Conservation (phyloP, 163 green algal species). For the Scenedesmus sp. region DNA sequence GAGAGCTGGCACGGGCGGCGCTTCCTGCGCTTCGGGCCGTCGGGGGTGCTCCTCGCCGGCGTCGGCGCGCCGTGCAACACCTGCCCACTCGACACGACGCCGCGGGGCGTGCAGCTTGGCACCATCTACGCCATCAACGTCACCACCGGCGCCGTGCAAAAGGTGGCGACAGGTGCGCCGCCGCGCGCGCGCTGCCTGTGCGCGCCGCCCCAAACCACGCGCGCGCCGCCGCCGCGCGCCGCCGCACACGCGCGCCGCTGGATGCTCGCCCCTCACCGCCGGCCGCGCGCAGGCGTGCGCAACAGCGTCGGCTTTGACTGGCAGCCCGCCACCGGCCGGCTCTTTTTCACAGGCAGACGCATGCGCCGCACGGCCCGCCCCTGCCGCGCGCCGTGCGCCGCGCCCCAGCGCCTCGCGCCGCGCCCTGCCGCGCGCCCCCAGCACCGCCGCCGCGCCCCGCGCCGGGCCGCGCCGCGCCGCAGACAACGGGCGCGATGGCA, state of each 20-base stretch:
- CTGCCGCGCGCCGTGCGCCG: too few relatives aligned
- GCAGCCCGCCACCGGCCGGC: conserved; percentile 48
- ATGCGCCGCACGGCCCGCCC: too few relatives aligned
- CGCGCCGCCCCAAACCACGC: not conserved
- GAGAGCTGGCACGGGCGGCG: conserved; percentile 38
- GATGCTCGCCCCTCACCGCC: not conserved
- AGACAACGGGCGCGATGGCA: conserved; percentile 56
- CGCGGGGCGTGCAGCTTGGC: conserved; percentile 39
- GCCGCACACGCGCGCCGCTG: too few relatives aligned
- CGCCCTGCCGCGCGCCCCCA: too few relatives aligned
- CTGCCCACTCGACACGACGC: conserved; percentile 31
- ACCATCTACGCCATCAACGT: conserved; percentile 47
- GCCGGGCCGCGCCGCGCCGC: too few relatives aligned
- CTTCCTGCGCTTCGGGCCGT: conserved; percentile 44
- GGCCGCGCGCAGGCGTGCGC: conserved; percentile 40
- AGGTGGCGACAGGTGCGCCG: conserved; percentile 29
- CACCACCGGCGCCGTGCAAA: not conserved
- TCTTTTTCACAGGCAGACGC: conserved; percentile 55
- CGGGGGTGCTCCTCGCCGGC: conserved; percentile 51
- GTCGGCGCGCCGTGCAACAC: conserved; percentile 51
- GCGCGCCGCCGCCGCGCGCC: too few relatives aligned
- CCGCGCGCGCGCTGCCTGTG: too few relatives aligned
- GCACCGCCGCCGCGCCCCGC: too few relatives aligned
- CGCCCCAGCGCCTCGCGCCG: too few relatives aligned
- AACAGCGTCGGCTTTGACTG: conserved; percentile 66